phyloP scores from a whole-genome alignment of 139 green algal species.

The Chlamydomonas applanata region DNA sequence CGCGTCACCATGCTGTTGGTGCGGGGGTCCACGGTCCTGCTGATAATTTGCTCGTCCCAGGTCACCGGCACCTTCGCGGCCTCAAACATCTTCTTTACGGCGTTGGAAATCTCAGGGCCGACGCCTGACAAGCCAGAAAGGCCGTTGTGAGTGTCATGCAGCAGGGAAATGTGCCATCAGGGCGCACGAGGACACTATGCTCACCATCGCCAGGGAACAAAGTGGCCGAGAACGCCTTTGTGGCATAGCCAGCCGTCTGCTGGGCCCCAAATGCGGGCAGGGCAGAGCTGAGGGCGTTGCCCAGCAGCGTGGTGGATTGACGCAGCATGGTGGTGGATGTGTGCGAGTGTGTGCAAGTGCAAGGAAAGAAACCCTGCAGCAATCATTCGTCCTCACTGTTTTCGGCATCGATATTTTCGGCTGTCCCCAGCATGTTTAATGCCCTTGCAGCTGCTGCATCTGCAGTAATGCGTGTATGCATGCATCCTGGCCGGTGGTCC shows the following conservation, averaged over 20 bases:
- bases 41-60: constrained; percentile 92
- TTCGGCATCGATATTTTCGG: too few relatives aligned
- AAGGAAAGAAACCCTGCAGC: too few relatives aligned
- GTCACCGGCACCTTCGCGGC: constrained; percentile 73
- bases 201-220: constrained; percentile 74
- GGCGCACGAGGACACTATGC: neutral
- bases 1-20: constrained; percentile 92
- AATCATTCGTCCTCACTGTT: too few relatives aligned
- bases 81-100: constrained; percentile 78
- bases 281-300: too few relatives aligned
- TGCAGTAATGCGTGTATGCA: too few relatives aligned
- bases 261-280: too few relatives aligned
- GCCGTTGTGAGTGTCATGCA: constrained; percentile 1
- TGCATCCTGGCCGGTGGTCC: too few relatives aligned
- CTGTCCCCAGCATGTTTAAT: too few relatives aligned
- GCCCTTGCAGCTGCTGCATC: too few relatives aligned
- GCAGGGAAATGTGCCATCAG: neutral
- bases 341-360: too few relatives aligned
- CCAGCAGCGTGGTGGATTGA: too few relatives aligned
- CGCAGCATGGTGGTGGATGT: too few relatives aligned
- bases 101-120: constrained; percentile 88
- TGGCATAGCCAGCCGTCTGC: constrained; percentile 3
- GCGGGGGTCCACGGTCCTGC: constrained; percentile 78
- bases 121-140: constrained; percentile 50
- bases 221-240: constrained; percentile 49